Conservation (phyloP, 306 rosid species). For the Trichosanthes truncata region DNA sequence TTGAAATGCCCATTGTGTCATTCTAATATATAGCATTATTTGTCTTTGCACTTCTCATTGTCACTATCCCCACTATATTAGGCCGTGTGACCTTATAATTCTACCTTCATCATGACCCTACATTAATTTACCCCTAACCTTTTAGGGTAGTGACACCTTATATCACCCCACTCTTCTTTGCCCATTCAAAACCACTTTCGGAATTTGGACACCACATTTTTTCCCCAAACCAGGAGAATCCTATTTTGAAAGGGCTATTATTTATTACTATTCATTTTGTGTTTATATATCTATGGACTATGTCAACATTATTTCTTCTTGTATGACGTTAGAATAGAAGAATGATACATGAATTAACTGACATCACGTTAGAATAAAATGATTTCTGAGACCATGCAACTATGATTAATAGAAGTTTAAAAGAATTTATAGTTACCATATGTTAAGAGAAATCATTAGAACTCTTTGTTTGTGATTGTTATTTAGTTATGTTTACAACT, state of each 20-base stretch:
- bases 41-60: background rate
- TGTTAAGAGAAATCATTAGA: too few relatives aligned
- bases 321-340: too few relatives aligned
- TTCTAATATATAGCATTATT: background rate
- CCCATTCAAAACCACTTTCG: background rate
- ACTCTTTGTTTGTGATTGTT: too few relatives aligned
- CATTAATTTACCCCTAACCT: background rate
- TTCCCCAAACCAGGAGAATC: background rate
- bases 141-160: background rate
- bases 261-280: background rate
- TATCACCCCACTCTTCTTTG: background rate
- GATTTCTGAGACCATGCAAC: too few relatives aligned
- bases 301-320: too few relatives aligned
- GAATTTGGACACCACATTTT: background rate
- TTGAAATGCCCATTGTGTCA: background rate
- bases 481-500: too few relatives aligned
- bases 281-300: too few relatives aligned
- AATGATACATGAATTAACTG: too few relatives aligned
- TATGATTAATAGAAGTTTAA: too few relatives aligned
- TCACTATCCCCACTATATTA: too few relatives aligned
- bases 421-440: too few relatives aligned
- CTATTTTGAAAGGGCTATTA: background rate
- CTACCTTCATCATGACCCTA: background rate
- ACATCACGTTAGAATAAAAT: too few relatives aligned
- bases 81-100: background rate